Conservation (phyloP, 768 basidiomycete species). For the Suillus plorans region DNA sequence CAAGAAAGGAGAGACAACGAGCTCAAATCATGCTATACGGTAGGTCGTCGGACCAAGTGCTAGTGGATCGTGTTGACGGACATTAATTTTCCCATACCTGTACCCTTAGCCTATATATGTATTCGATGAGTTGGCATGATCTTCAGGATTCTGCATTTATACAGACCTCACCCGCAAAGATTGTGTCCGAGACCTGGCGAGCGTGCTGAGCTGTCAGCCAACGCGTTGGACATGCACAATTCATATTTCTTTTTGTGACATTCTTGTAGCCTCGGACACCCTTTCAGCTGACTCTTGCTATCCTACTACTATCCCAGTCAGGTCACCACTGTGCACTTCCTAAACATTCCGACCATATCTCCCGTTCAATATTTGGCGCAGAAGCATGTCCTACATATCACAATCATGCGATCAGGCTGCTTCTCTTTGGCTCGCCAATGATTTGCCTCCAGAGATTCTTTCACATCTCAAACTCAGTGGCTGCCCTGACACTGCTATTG, state of each 20-base stretch:
- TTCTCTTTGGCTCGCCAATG: slow-evolving; percentile 40
- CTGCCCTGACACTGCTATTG: slow-evolving; percentile 42
- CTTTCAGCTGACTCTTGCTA: background rate
- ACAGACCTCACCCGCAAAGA: background rate
- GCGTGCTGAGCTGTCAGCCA: background rate
- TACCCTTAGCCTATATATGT: too few relatives aligned
- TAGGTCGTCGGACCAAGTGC: too few relatives aligned
- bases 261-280: background rate
- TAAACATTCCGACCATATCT: background rate
- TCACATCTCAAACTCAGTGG: slow-evolving; percentile 36
- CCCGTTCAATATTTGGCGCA: background rate
- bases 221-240: background rate
- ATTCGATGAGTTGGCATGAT: background rate
- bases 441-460: slow-evolving; percentile 39
- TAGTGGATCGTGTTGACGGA: too few relatives aligned
- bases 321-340: background rate
- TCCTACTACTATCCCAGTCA: background rate
- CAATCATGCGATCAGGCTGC: slow-evolving; percentile 15
- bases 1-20: too few relatives aligned
- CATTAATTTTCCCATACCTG: too few relatives aligned
- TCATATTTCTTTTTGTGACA: background rate
- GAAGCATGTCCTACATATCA: background rate
- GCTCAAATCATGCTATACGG: too few relatives aligned
- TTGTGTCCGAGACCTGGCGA: background rate
- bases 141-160: background rate